Percentiles rank a stretch among this genome's conserved stretches.
Evolutionary conservation across 768 basidiomycete genomes (phyloP).

Genomic region (Amanita polypyramis): DNA sequence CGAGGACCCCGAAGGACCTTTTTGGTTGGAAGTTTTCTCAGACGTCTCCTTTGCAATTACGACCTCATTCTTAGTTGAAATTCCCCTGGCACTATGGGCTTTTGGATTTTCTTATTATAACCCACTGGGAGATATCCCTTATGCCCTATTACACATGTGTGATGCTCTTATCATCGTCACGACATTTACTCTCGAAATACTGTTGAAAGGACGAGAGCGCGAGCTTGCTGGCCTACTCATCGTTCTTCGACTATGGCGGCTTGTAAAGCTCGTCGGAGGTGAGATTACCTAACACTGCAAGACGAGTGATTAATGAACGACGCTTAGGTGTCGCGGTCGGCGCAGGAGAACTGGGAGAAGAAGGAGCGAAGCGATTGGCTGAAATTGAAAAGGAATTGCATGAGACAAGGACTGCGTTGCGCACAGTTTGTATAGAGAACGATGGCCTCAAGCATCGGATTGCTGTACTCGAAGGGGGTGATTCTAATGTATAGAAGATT

Average conservation of each 20-base stretch:
- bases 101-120: slow-evolving; percentile 53
- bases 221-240: slow-evolving; percentile 66
- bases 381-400: slow-evolving; percentile 40
- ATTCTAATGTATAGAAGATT: slow-evolving; percentile 1
- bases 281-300: slow-evolving; percentile 2
- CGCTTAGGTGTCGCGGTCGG: slow-evolving; percentile 64
- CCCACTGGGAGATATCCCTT: slow-evolving; percentile 43
- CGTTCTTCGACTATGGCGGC: slow-evolving; percentile 68
- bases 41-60: slow-evolving; percentile 60
- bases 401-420: slow-evolving; percentile 30
- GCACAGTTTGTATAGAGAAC: slow-evolving; percentile 42
- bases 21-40: slow-evolving; percentile 54
- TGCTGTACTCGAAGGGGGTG: slow-evolving; percentile 4
- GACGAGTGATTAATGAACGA: not conserved
- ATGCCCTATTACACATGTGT: slow-evolving; percentile 61
- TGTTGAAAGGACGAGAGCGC: slow-evolving; percentile 54
- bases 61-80: slow-evolving; percentile 67
- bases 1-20: slow-evolving; percentile 30
- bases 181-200: slow-evolving; percentile 66
- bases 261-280: slow-evolving; percentile 63
- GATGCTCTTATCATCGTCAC: slow-evolving; percentile 62
- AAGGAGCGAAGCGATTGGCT: slow-evolving; percentile 35
- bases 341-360: slow-evolving; percentile 60
- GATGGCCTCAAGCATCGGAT: slow-evolving; percentile 34
- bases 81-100: slow-evolving; percentile 58